Evolutionary conservation across 2,329 filamentous ascomycete genomes (phyloP).

Genomic region (Pleomassaria siparia): DNA sequence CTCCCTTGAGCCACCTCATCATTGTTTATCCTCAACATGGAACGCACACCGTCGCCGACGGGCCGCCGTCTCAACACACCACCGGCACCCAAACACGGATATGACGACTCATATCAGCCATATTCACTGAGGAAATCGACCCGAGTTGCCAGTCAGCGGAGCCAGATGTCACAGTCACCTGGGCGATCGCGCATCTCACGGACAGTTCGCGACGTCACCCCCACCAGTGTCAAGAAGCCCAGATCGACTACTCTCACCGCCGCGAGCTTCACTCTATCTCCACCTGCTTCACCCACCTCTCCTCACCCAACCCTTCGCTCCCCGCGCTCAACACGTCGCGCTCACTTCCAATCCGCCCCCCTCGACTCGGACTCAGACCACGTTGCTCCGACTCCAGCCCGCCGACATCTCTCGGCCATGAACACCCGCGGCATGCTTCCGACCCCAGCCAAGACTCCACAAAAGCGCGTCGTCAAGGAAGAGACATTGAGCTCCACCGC

Average conservation of each 20-base stretch:
- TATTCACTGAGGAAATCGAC: constrained; percentile 67
- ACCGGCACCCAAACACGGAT: constrained; percentile 66
- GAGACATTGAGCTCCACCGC: constrained; percentile 51
- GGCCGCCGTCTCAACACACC: constrained; percentile 63
- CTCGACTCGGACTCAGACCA: constrained; percentile 36
- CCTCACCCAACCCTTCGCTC: constrained; percentile 29
- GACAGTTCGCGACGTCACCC: constrained; percentile 26
- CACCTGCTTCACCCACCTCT: constrained; percentile 45
- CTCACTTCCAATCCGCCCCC: constrained; percentile 19
- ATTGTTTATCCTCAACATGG: constrained; percentile 36
- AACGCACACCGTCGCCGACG: constrained; percentile 63
- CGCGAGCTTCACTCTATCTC: constrained; percentile 50
- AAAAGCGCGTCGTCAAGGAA: constrained; percentile 55
- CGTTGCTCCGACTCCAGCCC: constrained; percentile 26
- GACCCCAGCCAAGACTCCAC: constrained; percentile 76
- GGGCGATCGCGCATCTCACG: constrained; percentile 23
- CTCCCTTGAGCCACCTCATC: neutral
- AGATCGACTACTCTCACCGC: constrained; percentile 41
- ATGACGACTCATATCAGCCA: constrained; percentile 70
- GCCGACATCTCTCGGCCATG: constrained; percentile 29
- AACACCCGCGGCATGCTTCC: constrained; percentile 63
- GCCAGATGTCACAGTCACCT: constrained; percentile 27
- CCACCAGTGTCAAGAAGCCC: constrained; percentile 29
- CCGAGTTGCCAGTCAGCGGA: constrained; percentile 60
- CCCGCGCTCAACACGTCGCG: constrained; percentile 35